A percentile compares a stretch with the other conserved stretches of the same genome.
Conservation (phyloP, 192 early-diverging fungal genomes). For the Phycomyces blakesleeanus region DNA sequence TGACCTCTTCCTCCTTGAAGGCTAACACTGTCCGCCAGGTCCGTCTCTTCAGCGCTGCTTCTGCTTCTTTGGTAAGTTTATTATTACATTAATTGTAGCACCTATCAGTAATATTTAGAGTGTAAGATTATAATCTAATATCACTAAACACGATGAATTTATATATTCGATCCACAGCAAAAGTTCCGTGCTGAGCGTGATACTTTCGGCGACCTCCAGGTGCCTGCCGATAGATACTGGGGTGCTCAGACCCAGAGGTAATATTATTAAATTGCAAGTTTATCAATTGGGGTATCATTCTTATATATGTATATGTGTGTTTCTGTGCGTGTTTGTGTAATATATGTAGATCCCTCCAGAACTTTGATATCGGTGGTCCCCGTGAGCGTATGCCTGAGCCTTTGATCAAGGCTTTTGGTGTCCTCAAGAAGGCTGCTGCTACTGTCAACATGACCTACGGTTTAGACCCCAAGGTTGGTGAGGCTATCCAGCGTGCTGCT, state of each 20-base stretch:
- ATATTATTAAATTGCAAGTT: neutral
- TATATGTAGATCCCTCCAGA: conserved; percentile 88
- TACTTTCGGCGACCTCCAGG: conserved; percentile 93
- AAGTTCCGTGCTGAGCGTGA: conserved; percentile 76
- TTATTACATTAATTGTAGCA: too few species aligned
- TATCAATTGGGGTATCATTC: too few species aligned
- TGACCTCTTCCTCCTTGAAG: conserved; percentile 21
- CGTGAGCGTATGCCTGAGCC: conserved; percentile 93
- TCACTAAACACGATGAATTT: too few species aligned
- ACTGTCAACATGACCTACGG: conserved; percentile 91
- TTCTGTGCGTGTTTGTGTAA: too few species aligned
- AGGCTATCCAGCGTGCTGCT: conserved; percentile 85
- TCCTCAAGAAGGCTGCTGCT: conserved; percentile 94
- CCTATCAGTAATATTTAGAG: too few species aligned
- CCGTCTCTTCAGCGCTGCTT: conserved; percentile 33
- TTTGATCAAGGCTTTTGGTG: conserved; percentile 92
- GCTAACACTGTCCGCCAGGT: conserved; percentile 10
- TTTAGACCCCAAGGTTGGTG: conserved; percentile 75
- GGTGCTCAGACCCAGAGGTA: conserved; percentile 95
- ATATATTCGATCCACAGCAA: conserved; percentile 37
- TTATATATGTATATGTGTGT: too few species aligned
- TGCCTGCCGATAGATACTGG: conserved; percentile 95
- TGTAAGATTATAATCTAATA: too few species aligned
- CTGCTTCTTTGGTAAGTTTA: conserved; percentile 32
- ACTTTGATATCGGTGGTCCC: conserved; percentile 95